These are phyloP conservation scores for Xylariomycetidae sp. DNA, from an alignment of 2,329 filamentous ascomycete genomes.

Conservation along the genomic window DNA sequence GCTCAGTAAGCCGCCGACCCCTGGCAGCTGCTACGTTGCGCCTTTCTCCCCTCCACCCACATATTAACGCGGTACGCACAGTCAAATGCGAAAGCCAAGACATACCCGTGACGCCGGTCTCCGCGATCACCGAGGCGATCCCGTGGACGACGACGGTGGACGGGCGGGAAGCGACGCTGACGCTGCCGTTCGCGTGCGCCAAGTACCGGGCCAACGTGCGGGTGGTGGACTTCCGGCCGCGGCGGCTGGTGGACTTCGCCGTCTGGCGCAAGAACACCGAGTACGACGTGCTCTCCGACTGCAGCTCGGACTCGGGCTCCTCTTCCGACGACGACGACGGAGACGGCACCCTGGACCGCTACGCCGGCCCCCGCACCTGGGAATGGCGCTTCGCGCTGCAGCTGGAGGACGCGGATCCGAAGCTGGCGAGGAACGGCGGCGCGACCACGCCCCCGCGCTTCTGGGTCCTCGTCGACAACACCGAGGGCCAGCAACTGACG, in stretches of 20 bases:
- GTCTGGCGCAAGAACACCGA: conserved; percentile 38
- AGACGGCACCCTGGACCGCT: conserved; percentile 21
- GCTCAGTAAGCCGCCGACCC: too few species aligned
- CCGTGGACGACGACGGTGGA: conserved; percentile 38
- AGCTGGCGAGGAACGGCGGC: conserved; percentile 30
- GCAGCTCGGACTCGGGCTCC: conserved; percentile 26
- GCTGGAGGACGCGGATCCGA: conserved; percentile 60
- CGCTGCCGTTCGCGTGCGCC: conserved; percentile 68
- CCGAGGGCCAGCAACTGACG: conserved; percentile 42
- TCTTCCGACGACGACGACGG: conserved; percentile 21
- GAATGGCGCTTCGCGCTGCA: conserved; percentile 80
- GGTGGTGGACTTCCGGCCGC: conserved; percentile 77
- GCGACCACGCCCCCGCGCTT: conserved; percentile 31
- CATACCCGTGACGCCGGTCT: conserved; percentile 29
- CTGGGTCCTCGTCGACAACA: conserved; percentile 63
- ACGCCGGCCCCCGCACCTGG: conserved; percentile 45
- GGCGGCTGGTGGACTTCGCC: conserved; percentile 65
- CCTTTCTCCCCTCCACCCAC: not conserved
- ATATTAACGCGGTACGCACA: conserved; percentile 22
- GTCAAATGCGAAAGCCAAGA: conserved; percentile 41
- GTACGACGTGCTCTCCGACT: conserved; percentile 44
- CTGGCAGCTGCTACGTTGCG: not conserved
- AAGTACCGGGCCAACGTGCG: conserved; percentile 65
- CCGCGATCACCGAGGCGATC: conserved; percentile 33
- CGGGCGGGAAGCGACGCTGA: conserved; percentile 27